phyloP scores from a whole-genome alignment of 2,329 filamentous ascomycete species.

The Decorospora gaudefroyi region DNA sequence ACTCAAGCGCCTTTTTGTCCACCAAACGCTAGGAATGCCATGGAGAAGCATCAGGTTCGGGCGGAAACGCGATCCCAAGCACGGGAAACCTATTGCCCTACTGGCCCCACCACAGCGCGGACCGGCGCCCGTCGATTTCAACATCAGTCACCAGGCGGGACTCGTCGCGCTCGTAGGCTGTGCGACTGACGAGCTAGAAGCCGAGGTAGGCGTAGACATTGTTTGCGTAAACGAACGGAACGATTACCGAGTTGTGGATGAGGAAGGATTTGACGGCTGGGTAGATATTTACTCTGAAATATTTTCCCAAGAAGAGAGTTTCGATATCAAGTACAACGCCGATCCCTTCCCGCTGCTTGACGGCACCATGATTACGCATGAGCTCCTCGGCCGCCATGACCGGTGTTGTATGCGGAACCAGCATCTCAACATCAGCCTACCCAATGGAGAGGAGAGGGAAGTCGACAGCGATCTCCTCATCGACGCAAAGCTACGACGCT shows the following conservation, averaged over 20 bases:
- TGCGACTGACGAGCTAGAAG: conserved; percentile 35
- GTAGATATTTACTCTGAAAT: conserved; percentile 75
- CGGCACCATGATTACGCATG: conserved; percentile 48
- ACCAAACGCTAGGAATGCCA: conserved; percentile 60
- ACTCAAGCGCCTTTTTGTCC: conserved; percentile 72
- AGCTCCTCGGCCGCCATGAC: conserved; percentile 52
- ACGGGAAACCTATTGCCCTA: conserved; percentile 58
- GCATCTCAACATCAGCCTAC: conserved; percentile 47
- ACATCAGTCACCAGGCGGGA: conserved; percentile 78
- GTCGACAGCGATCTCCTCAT: conserved; percentile 55
- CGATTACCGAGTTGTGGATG: conserved; percentile 62
- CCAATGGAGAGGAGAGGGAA: conserved; percentile 40
- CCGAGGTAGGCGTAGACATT: conserved; percentile 72
- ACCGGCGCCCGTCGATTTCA: conserved; percentile 64
- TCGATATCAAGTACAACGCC: conserved; percentile 62
- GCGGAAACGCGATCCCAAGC: conserved; percentile 57
- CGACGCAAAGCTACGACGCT: conserved; percentile 67
- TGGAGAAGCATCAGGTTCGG: conserved; percentile 65
- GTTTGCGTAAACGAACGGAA: conserved; percentile 74
- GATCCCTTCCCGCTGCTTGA: conserved; percentile 53
- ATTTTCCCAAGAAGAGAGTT: conserved; percentile 65
- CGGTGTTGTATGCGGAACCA: conserved; percentile 49
- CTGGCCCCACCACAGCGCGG: conserved; percentile 19
- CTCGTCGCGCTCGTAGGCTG: conserved; percentile 67
- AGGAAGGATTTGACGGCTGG: conserved; percentile 67